phyloP scores from a whole-genome alignment of 345 rosid species.

The Sisymbrium irio region DNA sequence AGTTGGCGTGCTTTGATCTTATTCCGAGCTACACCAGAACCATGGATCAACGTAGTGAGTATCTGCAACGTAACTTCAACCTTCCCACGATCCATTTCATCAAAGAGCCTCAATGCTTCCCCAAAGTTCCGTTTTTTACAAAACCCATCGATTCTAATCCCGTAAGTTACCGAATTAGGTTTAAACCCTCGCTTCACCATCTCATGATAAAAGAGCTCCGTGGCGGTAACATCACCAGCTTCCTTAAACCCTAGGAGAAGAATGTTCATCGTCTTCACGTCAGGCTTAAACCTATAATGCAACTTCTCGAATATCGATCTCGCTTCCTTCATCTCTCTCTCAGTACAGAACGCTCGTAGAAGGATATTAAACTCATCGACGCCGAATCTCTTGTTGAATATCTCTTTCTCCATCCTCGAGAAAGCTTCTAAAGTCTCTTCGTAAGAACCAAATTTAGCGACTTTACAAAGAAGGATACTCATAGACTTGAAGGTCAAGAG shows the following conservation, averaged over 20 bases:
- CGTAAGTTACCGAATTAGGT: conserved; percentile 53
- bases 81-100: conserved; percentile 58
- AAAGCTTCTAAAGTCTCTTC: conserved; percentile 76
- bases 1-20: conserved; percentile 57
- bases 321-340: conserved; percentile 82
- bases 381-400: conserved; percentile 58
- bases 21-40: conserved; percentile 67
- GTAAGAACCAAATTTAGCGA: conserved; percentile 62
- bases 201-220: conserved; percentile 79
- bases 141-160: conserved; percentile 72
- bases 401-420: conserved; percentile 53
- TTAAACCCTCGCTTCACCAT: conserved; percentile 72
- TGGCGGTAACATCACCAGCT: conserved; percentile 66
- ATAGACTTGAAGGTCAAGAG: conserved; percentile 67
- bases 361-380: conserved; percentile 76
- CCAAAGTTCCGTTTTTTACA: conserved; percentile 72
- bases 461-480: conserved; percentile 69
- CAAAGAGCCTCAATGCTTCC: conserved; percentile 70
- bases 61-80: conserved; percentile 51
- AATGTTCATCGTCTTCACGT: conserved; percentile 77
- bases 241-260: conserved; percentile 79
- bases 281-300: conserved; percentile 53
- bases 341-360: conserved; percentile 63
- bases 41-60: conserved; percentile 81
- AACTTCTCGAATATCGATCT: conserved; percentile 60